Conservation (phyloP, 371 early-diverging fungal species). For the Syncephalastrum monosporum region DNA sequence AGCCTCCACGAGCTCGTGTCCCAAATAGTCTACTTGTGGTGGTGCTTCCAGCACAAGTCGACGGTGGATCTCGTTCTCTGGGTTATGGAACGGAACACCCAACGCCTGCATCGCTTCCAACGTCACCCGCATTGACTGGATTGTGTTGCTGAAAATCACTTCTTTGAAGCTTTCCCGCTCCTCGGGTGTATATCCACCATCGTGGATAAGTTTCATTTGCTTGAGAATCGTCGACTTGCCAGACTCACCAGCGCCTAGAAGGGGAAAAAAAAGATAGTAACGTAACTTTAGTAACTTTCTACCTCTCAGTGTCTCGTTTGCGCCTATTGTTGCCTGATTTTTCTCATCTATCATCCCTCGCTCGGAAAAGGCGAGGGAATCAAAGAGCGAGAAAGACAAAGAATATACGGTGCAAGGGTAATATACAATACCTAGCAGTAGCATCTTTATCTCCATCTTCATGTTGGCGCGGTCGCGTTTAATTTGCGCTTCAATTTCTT, state of each 20-base stretch:
- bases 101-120: conserved; percentile 85
- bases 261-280: too few species aligned
- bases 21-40: conserved; percentile 66
- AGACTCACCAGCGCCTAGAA: conserved; percentile 91
- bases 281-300: too few species aligned
- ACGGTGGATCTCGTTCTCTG: conserved; percentile 58
- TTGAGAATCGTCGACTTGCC: conserved; percentile 96
- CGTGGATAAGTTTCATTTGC: conserved; percentile 96
- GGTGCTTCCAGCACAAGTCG: conserved; percentile 38
- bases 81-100: conserved; percentile 61
- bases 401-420: too few species aligned
- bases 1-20: conserved; percentile 68
- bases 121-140: conserved; percentile 87
- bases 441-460: conserved; percentile 91
- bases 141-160: conserved; percentile 86
- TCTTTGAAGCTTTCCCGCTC: conserved; percentile 87
- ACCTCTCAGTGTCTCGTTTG: too few species aligned
- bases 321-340: too few species aligned
- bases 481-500: conserved; percentile 85
- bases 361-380: conserved; percentile 17
- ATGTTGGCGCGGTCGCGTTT: conserved; percentile 71
- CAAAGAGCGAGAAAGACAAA: background rate
- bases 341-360: too few species aligned
- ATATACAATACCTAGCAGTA: conserved; percentile 71
- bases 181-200: conserved; percentile 80